A percentile compares a stretch with the other conserved stretches of the same genome.
Conservation (phyloP, 2,329 filamentous ascomycete genomes). For the Penicillium griseofulvum region DNA sequence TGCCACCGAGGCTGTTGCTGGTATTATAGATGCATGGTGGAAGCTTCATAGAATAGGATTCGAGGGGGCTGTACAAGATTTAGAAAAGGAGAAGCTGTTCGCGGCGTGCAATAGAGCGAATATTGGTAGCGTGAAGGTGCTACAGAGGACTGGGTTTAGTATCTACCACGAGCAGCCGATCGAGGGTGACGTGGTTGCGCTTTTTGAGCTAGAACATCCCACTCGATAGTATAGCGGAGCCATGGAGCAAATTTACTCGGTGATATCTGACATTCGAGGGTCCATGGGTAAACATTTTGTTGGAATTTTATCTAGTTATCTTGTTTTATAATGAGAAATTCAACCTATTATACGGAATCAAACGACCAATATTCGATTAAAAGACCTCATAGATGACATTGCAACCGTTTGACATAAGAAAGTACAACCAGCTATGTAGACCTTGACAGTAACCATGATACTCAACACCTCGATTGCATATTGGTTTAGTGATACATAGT, state of each 20-base stretch:
- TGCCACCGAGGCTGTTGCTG: constrained; percentile 24
- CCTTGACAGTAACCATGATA: not conserved
- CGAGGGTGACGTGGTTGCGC: constrained; percentile 18
- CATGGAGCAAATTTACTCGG: not conserved
- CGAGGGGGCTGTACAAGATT: not conserved
- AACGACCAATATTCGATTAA: not conserved
- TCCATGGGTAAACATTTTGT: not conserved
- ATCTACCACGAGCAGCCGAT: constrained; percentile 11
- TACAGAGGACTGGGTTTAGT: constrained; percentile 18
- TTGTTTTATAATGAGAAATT: not conserved
- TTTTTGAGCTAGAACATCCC: constrained; percentile 12
- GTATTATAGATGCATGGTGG: constrained; percentile 25
- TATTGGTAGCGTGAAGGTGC: constrained; percentile 20
- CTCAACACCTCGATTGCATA: too few relatives aligned
- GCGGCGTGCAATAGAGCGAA: constrained; percentile 20
- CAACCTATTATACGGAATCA: not conserved
- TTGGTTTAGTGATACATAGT: too few relatives aligned
- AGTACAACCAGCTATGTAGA: not conserved
- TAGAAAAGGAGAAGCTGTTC: constrained; percentile 15
- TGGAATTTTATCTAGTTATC: too few relatives aligned
- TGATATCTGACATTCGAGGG: not conserved
- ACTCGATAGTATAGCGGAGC: not conserved
- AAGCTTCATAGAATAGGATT: constrained; percentile 4
- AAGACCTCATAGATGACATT: not conserved
- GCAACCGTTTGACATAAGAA: not conserved